Conservation (phyloP, 257 asterid species). For the Jasminum sambac region DNA sequence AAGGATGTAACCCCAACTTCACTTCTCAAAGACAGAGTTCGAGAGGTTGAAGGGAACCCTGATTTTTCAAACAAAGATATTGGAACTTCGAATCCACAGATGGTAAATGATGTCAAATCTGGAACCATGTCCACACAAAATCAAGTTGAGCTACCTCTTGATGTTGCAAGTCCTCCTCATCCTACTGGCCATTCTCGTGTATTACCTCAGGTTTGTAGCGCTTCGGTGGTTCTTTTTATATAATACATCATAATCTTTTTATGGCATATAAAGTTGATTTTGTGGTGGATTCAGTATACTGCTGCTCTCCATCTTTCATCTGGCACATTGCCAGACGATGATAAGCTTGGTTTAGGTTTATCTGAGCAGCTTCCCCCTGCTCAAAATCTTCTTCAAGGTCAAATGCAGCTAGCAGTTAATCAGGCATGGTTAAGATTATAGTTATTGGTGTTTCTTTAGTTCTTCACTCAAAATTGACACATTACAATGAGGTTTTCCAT, state of each 20-base stretch:
- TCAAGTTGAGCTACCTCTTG: constrained; percentile 78
- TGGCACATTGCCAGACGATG: constrained; percentile 74
- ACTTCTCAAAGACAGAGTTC: constrained; percentile 72
- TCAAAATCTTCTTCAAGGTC: constrained; percentile 72
- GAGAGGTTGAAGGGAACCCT: constrained; percentile 96
- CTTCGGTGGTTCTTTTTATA: constrained; percentile 14
- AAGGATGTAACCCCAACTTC: constrained; percentile 89
- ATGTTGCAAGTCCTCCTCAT: constrained; percentile 56
- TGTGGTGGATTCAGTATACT: constrained; percentile 56
- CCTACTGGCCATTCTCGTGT: constrained; percentile 70
- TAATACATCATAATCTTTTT: neutral
- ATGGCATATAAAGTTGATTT: constrained; percentile 20
- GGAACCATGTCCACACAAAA: constrained; percentile 59
- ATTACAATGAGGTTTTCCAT: constrained; percentile 12
- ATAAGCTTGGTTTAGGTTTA: constrained; percentile 32
- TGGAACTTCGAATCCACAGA: constrained; percentile 69
- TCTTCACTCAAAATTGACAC: constrained; percentile 10
- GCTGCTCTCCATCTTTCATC: constrained; percentile 66
- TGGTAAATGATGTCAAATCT: constrained; percentile 67
- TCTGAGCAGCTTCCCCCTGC: constrained; percentile 54
- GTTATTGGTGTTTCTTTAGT: constrained; percentile 4
- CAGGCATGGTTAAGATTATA: constrained; percentile 50
- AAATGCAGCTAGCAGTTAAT: constrained; percentile 62
- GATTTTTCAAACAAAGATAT: constrained; percentile 93
- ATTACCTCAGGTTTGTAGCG: constrained; percentile 60